Evolutionary conservation across 208 protist genomes (phyloP).

Genomic region (Polymyxa betae): DNA sequence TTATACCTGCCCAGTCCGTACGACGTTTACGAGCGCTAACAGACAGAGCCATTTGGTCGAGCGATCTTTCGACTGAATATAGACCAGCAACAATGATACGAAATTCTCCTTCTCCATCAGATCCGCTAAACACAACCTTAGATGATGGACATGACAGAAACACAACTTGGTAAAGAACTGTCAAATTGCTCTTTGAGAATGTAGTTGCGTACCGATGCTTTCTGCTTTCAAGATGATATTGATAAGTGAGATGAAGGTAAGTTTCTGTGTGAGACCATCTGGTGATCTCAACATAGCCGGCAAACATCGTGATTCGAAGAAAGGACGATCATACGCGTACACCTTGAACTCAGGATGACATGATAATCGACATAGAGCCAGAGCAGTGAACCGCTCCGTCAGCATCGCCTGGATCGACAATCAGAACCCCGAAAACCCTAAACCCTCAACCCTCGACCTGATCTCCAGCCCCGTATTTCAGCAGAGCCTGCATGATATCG

Average conservation of each 20-base stretch:
- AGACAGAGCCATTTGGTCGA: conserved; percentile 53
- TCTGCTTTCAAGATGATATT: conserved; percentile 46
- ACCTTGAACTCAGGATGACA: conserved; percentile 50
- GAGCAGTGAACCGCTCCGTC: background rate
- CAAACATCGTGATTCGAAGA: conserved; percentile 47
- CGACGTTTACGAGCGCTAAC: background rate
- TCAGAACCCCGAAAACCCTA: background rate
- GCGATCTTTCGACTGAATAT: conserved; percentile 1
- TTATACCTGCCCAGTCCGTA: conserved; percentile 5
- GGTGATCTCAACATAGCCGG: conserved; percentile 25
- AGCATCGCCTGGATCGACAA: background rate
- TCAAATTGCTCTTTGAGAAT: too few relatives aligned
- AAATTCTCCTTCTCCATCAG: conserved; percentile 54
- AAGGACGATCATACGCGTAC: conserved; percentile 15
- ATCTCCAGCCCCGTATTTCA: conserved; percentile 8
- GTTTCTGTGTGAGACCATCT: conserved; percentile 4
- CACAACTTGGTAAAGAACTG: background rate
- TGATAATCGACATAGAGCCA: conserved; percentile 23
- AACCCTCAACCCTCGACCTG: background rate
- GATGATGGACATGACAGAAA: background rate
- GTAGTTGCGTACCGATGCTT: background rate
- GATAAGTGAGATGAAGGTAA: conserved; percentile 22
- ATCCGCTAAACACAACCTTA: background rate
- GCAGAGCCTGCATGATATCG: background rate
- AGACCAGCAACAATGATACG: conserved; percentile 44